Evolutionary conservation across 108 stramenopile species (phyloP).

Genomic region (Nitzschia sp.): DNA sequence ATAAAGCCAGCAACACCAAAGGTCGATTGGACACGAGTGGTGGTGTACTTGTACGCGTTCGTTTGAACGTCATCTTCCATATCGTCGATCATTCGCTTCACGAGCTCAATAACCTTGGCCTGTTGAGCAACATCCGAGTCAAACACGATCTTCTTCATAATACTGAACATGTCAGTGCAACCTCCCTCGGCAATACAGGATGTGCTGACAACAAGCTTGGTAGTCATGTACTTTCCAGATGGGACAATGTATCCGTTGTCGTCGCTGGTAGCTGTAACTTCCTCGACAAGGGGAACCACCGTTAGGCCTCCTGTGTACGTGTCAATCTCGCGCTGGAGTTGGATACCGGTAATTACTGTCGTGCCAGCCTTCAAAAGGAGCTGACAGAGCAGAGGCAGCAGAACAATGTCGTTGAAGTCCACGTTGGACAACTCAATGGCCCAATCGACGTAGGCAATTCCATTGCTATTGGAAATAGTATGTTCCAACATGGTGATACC

Average conservation of each 20-base stretch:
- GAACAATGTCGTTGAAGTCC: constrained; percentile 66
- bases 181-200: constrained; percentile 64
- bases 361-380: constrained; percentile 80
- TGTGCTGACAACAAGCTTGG: constrained; percentile 64
- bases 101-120: constrained; percentile 58
- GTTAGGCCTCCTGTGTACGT: constrained; percentile 71
- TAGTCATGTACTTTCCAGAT: constrained; percentile 62
- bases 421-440: constrained; percentile 79
- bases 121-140: constrained; percentile 50
- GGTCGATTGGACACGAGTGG: constrained; percentile 27
- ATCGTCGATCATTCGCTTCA: constrained; percentile 60
- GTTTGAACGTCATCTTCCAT: constrained; percentile 44
- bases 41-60: constrained; percentile 49
- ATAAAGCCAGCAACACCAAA: constrained; percentile 49
- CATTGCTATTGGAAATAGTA: constrained; percentile 59
- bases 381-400: constrained; percentile 70
- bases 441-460: constrained; percentile 85
- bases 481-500: constrained; percentile 66
- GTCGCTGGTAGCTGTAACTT: constrained; percentile 32
- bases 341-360: background rate
- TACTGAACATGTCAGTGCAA: constrained; percentile 56
- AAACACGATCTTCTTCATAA: constrained; percentile 63
- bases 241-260: constrained; percentile 52
- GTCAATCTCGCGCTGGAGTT: constrained; percentile 55
- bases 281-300: constrained; percentile 40